Evolutionary conservation across 2,329 filamentous ascomycete genomes (phyloP), one percentile per base, ranked within the genome.

Genomic region (Lachnum nothofagi): DNA sequence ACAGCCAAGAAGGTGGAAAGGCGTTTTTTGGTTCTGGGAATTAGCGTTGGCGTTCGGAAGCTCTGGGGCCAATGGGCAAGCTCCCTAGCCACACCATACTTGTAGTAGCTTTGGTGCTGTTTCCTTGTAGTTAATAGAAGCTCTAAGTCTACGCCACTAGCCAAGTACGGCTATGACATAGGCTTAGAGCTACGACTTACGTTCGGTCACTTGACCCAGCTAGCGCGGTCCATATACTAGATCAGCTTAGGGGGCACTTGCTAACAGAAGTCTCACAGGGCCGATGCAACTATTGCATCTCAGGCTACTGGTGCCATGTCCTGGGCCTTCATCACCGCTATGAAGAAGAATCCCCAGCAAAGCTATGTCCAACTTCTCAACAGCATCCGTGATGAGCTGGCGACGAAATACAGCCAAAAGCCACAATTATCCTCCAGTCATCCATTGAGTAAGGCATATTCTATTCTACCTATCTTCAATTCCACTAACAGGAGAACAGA

Each of bases 231-330:
- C 19, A 9, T 24, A 27, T 41, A 42, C 40, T 27, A 7, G 40
- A 10, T 35, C 29, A 6, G 16, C 38, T 35, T 16, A 8, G 8
- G 25, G 22, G 22, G 6, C 24, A 17, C 41, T 8, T 51, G 49
- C 60, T 64, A 56, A 62, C 54, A 22, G 19, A 49, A 17, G 34
- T 44, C 27, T 43, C 42, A 47, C 61, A 95, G 90, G 51, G 87
- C 89, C 70, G 93, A 98, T 68, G 91, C 93, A 10, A 87, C 83
- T 23, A 96, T 97, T 58, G 81, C 62, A 35, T 54, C 88, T 48
- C 79, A 96, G 71, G 91, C 93, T 27, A 98, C 93, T 0, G 93
- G 93, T 47, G 93, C 93, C 68, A 97, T 98, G 93, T 95, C 90
- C 3, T 96, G 87, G 82, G 93, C 93, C 2, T 98, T 98, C 68